Percentiles rank a stretch among this genome's conserved stretches.
These are phyloP conservation scores for Silene uniflora DNA, from an alignment of 148 eudicot genomes.

Conservation along the genomic window DNA sequence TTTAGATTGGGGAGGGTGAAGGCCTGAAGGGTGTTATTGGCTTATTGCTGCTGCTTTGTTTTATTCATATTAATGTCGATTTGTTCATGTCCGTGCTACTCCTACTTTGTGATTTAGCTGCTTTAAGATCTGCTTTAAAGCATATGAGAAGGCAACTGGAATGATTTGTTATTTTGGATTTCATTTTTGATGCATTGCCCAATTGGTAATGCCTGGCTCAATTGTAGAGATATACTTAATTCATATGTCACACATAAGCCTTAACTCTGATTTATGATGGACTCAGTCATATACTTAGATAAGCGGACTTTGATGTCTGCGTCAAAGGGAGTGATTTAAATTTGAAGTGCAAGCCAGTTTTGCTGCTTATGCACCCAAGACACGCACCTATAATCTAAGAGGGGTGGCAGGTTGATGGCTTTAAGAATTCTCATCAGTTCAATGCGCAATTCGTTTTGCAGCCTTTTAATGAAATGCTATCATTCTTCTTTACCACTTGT, in stretches of 20 bases:
- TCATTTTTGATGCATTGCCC: background rate
- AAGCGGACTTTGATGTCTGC: background rate
- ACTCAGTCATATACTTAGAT: background rate
- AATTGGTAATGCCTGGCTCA: background rate
- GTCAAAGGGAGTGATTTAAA: background rate
- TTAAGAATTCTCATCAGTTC: background rate
- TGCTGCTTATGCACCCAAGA: too few species aligned
- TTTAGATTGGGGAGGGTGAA: background rate
- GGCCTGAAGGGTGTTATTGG: too few species aligned
- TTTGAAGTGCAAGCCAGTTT: background rate
- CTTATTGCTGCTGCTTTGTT: background rate
- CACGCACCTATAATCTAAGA: too few species aligned
- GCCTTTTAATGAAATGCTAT: background rate
- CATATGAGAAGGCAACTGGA: background rate
- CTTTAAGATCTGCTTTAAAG: background rate
- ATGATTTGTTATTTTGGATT: background rate
- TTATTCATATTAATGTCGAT: background rate
- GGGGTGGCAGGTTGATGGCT: too few species aligned
- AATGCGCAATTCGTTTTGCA: background rate
- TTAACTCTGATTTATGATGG: background rate
- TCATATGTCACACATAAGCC: too few species aligned
- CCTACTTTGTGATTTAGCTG: too few species aligned
- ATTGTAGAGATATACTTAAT: background rate
- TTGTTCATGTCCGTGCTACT: too few species aligned
- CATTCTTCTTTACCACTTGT: background rate